These are phyloP conservation scores for Coprinopsis strossmayeri DNA, from an alignment of 768 basidiomycete species.

Conservation along the genomic window DNA sequence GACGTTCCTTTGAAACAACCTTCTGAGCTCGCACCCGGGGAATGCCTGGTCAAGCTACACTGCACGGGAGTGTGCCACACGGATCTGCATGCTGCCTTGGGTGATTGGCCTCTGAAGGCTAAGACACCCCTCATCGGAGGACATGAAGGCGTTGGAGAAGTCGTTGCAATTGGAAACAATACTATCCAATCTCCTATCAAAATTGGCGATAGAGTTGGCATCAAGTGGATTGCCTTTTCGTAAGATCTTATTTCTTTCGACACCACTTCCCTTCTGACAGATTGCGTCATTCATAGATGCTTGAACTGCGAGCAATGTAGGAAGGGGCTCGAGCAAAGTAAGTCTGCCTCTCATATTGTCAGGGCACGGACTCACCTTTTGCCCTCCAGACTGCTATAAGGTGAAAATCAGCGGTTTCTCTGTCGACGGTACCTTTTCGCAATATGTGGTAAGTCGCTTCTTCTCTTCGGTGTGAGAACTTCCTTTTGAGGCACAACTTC, in stretches of 20 bases:
- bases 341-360: conserved; percentile 13
- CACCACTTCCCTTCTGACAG: too few relatives aligned
- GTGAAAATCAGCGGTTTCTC: conserved; percentile 64
- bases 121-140: conserved; percentile 70
- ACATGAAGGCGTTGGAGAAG: conserved; percentile 76
- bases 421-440: conserved; percentile 70
- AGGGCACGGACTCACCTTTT: conserved; percentile 1
- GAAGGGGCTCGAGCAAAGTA: conserved; percentile 71
- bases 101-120: conserved; percentile 77
- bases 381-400: conserved; percentile 45
- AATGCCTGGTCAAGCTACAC: conserved; percentile 70
- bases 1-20: conserved; percentile 50
- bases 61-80: conserved; percentile 86
- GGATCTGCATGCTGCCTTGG: conserved; percentile 67
- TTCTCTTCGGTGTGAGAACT: neutral
- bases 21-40: conserved; percentile 53
- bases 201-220: conserved; percentile 74
- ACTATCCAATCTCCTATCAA: conserved; percentile 56
- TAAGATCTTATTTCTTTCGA: conserved; percentile 13
- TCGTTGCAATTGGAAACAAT: conserved; percentile 74
- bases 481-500: neutral
- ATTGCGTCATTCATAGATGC: conserved; percentile 38
- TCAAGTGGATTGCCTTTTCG: conserved; percentile 75
- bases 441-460: conserved; percentile 46
- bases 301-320: conserved; percentile 71